Evolutionary conservation across 2,329 filamentous ascomycete species (phyloP), one percentile per base, ranked within the genome.

Genomic region (Xylaria sp.): DNA sequence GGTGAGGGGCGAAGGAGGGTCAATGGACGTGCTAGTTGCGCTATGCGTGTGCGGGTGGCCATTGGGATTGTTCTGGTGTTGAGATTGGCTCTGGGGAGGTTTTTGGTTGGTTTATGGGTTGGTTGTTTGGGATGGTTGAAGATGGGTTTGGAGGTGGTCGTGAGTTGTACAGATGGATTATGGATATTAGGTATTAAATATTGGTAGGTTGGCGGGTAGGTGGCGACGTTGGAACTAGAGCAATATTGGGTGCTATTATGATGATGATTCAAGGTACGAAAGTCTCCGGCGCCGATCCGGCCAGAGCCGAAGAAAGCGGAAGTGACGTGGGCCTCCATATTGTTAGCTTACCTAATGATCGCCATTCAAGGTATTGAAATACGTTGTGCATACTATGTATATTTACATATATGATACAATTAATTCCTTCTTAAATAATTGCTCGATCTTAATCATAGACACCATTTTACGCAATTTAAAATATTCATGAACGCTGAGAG

Each of bases 221-320:
- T 33, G 49, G 28, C 28, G 49, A 53, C n/a, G 28, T 53, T 31
- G 49, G 28, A 53, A 53, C 33, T 28, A 49, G 11, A 28, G 46
- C 20, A 28, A 49, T 49, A 48, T 10, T 13, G 26, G 26, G 23
- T 26, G 44, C 9, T 5, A 20, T 23, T 23, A 48, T 48, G 44
- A 49, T 15, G 33, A 33, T 28, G 13, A 49, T 49, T 49, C 10
- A 28, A 9, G 46, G 23, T 48, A 11, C 26, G 46, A 28, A 28
- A 49, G 46, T 15, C 46, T 23, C 49, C 28, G 26, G 28, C 26
- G 49, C 49, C 49, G 49, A 53, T 33, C 49, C 49, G 49, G 49
- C 28, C 49, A 53, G 28, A 26, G 46, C 46, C 46, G 46, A 49
- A 15, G 4, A 10, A 15, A 17, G 49, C 28, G 3, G 11, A 20